phyloP scores from a whole-genome alignment of 768 basidiomycete genomes.

The Glaciozyma martinii region DNA sequence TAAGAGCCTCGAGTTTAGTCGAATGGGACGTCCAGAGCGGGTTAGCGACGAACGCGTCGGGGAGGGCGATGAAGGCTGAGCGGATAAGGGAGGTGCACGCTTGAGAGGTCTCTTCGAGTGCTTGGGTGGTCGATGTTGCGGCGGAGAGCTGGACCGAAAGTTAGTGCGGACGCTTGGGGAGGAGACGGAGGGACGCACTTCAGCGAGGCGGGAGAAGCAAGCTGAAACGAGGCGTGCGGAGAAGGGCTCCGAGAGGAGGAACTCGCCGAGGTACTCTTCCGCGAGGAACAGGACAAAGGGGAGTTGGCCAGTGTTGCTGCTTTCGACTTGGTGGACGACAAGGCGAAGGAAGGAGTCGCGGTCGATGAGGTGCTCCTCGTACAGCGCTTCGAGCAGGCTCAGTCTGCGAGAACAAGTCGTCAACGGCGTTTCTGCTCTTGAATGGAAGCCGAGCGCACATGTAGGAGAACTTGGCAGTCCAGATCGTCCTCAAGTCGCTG shows the following conservation, averaged over 20 bases:
- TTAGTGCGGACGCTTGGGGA: not conserved
- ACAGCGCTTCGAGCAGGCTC: constrained; percentile 10
- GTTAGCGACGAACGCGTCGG: constrained; percentile 22
- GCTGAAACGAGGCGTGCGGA: constrained; percentile 12
- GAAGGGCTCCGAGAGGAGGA: constrained; percentile 15
- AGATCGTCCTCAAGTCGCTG: constrained; percentile 11
- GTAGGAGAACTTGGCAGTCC: constrained; percentile 24
- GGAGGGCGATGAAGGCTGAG: constrained; percentile 22
- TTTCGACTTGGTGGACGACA: constrained; percentile 17
- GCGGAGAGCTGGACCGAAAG: no score
- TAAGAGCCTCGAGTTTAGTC: not conserved
- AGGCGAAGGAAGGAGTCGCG: constrained; percentile 19
- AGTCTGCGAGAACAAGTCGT: not conserved
- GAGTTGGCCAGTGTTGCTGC: constrained; percentile 4
- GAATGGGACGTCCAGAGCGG: constrained; percentile 13
- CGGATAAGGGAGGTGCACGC: constrained; percentile 5
- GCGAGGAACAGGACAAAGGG: constrained; percentile 19
- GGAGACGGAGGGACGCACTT: not conserved
- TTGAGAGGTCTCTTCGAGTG: not conserved
- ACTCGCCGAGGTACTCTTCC: constrained; percentile 19
- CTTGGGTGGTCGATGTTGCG: not conserved
- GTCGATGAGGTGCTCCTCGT: constrained; percentile 17
- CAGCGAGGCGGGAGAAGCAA: constrained; percentile 6
- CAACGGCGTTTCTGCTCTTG: not conserved
- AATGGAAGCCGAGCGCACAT: constrained; percentile 9